Conservation (phyloP, 169 alveolate species). For the Cryptosporidium xiaoi region DNA sequence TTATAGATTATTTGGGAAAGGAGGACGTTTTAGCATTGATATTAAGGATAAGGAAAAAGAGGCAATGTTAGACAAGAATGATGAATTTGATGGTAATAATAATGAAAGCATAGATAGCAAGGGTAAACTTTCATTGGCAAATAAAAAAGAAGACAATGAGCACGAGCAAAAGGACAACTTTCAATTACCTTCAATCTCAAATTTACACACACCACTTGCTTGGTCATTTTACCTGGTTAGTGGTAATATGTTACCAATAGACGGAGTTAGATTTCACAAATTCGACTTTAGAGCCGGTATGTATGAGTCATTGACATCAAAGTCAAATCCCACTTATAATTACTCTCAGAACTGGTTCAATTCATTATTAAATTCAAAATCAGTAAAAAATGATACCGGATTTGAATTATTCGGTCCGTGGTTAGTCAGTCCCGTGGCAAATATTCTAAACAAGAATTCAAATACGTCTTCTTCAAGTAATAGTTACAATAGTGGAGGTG, state of each 20-base stretch:
- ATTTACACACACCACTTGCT: constrained; percentile 64
- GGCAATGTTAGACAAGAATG: neutral
- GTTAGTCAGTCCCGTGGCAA: constrained; percentile 40
- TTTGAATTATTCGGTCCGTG: constrained; percentile 71
- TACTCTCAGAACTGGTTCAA: constrained; percentile 21
- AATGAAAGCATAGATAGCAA: constrained; percentile 78
- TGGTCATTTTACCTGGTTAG: constrained; percentile 62
- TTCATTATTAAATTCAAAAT: constrained; percentile 22
- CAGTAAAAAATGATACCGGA: constrained; percentile 8
- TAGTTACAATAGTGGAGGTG: constrained; percentile 24
- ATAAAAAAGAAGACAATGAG: constrained; percentile 9
- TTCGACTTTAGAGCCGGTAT: constrained; percentile 82
- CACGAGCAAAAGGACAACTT: neutral
- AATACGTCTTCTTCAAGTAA: neutral
- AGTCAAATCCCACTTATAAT: constrained; percentile 21
- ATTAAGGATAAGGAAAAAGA: too few species aligned
- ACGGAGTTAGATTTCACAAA: constrained; percentile 86
- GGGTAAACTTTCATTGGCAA: constrained; percentile 71
- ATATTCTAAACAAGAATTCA: neutral
- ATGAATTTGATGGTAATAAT: neutral
- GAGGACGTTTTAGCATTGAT: too few species aligned
- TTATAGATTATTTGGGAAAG: too few species aligned
- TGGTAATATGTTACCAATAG: constrained; percentile 82
- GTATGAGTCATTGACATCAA: constrained; percentile 42
- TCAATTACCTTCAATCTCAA: constrained; percentile 54